Conservation (phyloP, 1,284 basidiomycete species). For the Trametes versicolor region DNA sequence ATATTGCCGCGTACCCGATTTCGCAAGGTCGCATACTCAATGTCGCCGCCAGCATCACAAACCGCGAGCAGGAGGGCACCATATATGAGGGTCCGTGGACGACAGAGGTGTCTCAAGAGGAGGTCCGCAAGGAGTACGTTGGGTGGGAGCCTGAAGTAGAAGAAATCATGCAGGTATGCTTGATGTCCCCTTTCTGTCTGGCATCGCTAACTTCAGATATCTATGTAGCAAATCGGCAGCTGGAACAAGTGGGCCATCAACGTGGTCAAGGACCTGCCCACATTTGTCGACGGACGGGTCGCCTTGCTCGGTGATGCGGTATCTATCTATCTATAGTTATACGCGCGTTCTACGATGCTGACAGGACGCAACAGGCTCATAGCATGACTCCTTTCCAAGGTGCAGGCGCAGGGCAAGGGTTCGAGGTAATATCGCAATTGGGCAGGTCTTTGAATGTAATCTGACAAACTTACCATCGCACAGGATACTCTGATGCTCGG, state of each 20-base stretch:
- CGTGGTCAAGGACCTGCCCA: constrained; percentile 34
- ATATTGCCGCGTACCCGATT: constrained; percentile 21
- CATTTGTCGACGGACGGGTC: constrained; percentile 37
- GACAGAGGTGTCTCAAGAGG: constrained; percentile 28
- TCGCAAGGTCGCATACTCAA: constrained; percentile 32
- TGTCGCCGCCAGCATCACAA: constrained; percentile 37
- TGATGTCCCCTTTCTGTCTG: too few species aligned
- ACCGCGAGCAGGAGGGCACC: constrained; percentile 33
- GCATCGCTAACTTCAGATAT: too few species aligned
- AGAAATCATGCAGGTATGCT: constrained; percentile 37
- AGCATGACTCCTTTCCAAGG: constrained; percentile 48
- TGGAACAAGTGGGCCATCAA: constrained; percentile 31
- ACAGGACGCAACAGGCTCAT: constrained; percentile 21
- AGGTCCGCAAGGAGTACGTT: constrained; percentile 29
- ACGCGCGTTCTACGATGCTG: too few species aligned
- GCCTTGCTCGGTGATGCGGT: constrained; percentile 46
- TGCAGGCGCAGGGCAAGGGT: constrained; percentile 51
- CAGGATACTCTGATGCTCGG: constrained; percentile 29
- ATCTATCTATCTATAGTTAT: constrained; percentile 1
- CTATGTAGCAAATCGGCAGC: too few species aligned
- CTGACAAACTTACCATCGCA: too few species aligned
- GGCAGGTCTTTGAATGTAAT: not conserved
- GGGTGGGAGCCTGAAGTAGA: constrained; percentile 42
- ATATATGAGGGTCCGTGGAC: constrained; percentile 41
- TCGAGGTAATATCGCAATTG: constrained; percentile 41